Conservation (phyloP, 371 early-diverging fungal genomes). For the Mucor irregularis region DNA sequence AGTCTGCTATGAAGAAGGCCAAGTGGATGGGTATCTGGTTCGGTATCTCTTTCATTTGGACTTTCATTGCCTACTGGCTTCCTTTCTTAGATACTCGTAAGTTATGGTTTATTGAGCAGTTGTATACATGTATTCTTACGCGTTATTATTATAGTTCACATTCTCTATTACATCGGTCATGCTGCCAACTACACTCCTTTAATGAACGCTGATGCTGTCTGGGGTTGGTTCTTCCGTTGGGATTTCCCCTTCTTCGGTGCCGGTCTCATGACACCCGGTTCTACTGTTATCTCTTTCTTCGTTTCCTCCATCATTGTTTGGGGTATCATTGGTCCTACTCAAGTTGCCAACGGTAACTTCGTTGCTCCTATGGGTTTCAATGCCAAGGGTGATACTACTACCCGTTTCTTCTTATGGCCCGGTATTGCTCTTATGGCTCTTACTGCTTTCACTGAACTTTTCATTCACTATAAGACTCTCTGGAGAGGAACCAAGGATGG, state of each 20-base stretch:
- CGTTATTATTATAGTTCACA: constrained; percentile 48
- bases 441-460: constrained; percentile 63
- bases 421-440: constrained; percentile 75
- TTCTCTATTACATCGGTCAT: constrained; percentile 61
- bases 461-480: constrained; percentile 54
- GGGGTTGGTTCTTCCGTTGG: constrained; percentile 60
- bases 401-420: constrained; percentile 70
- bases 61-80: constrained; percentile 54
- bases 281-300: constrained; percentile 61
- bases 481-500: constrained; percentile 58
- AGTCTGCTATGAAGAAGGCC: constrained; percentile 42
- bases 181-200: constrained; percentile 42
- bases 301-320: constrained; percentile 57
- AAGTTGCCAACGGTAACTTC: constrained; percentile 47
- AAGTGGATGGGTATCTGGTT: constrained; percentile 56
- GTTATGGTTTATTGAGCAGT: too few relatives aligned
- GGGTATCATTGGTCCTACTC: constrained; percentile 50
- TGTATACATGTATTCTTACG: too few relatives aligned
- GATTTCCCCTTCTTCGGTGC: constrained; percentile 72
- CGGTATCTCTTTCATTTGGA: constrained; percentile 45
- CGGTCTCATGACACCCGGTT: constrained; percentile 67
- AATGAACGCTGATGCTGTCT: constrained; percentile 52
- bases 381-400: constrained; percentile 35
- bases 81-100: constrained; percentile 51
- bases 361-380: constrained; percentile 38